Evolutionary conservation across 2,329 filamentous ascomycete genomes (phyloP).

Genomic region (Beauveria australis): DNA sequence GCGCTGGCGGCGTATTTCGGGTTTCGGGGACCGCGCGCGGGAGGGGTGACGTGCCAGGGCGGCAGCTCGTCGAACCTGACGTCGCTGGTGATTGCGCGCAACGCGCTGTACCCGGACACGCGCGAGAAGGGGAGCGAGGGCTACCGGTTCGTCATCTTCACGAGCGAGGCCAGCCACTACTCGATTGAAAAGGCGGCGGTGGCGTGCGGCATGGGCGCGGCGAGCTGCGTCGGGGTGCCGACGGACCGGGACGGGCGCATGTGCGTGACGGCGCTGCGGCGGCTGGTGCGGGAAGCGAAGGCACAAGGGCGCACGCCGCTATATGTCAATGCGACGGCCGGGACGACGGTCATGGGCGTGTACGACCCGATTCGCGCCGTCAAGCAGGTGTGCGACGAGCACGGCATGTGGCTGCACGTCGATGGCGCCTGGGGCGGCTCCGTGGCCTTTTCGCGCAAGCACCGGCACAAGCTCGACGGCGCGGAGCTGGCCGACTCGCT

Average conservation of each 20-base stretch:
- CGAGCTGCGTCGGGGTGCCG: slow-evolving; percentile 63
- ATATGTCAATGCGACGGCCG: slow-evolving; percentile 91
- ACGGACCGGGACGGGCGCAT: slow-evolving; percentile 68
- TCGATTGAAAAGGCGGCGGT: slow-evolving; percentile 88
- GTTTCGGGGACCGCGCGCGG: slow-evolving; percentile 58
- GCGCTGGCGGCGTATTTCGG: slow-evolving; percentile 71
- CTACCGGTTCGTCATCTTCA: slow-evolving; percentile 74
- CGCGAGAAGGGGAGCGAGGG: slow-evolving; percentile 66
- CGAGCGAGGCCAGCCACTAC: slow-evolving; percentile 85
- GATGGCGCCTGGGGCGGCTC: slow-evolving; percentile 87
- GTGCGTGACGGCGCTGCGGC: slow-evolving; percentile 55
- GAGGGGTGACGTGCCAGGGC: slow-evolving; percentile 73
- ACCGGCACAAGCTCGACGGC: slow-evolving; percentile 58
- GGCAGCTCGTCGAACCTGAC: slow-evolving; percentile 79
- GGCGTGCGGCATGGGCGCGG: slow-evolving; percentile 73
- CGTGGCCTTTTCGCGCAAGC: slow-evolving; percentile 62
- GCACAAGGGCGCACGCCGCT: slow-evolving; percentile 69
- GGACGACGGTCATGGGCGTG: slow-evolving; percentile 88
- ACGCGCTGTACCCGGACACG: slow-evolving; percentile 70
- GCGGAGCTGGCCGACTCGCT: slow-evolving; percentile 71
- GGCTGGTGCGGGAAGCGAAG: slow-evolving; percentile 53
- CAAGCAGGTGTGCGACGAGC: slow-evolving; percentile 57
- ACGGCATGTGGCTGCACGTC: slow-evolving; percentile 84
- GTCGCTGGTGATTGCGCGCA: slow-evolving; percentile 79
- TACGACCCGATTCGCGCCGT: slow-evolving; percentile 75